A percentile compares a stretch with the other conserved stretches of the same genome.
phyloP scores from a whole-genome alignment of 164 flowering plant species.

The Stephania yunnanensis region DNA sequence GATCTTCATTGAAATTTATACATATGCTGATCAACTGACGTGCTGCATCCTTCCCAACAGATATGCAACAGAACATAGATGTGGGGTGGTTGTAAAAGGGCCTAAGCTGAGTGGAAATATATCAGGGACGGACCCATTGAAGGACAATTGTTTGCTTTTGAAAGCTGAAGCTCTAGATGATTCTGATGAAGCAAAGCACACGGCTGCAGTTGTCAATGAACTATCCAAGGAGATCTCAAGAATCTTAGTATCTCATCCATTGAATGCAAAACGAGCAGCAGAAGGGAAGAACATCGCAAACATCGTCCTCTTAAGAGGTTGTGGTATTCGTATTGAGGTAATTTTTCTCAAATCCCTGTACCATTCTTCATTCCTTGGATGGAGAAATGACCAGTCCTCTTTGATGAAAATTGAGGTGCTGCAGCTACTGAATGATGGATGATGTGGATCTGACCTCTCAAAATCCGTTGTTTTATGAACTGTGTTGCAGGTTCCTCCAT shows the following conservation, averaged over 20 bases:
- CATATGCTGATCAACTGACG: background rate
- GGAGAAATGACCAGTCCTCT: background rate
- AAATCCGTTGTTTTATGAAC: background rate
- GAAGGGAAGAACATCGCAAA: constrained; percentile 91
- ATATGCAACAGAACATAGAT: constrained; percentile 98
- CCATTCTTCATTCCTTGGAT: background rate
- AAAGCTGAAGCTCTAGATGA: constrained; percentile 79
- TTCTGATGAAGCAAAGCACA: constrained; percentile 79
- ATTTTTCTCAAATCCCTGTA: constrained; percentile 1
- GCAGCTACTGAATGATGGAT: background rate
- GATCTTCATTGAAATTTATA: background rate
- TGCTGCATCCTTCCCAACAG: constrained; percentile 11
- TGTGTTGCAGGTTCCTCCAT: constrained; percentile 67
- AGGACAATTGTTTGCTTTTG: constrained; percentile 82
- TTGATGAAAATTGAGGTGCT: background rate
- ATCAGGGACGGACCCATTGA: constrained; percentile 97
- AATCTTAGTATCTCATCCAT: constrained; percentile 72
- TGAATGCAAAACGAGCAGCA: constrained; percentile 65
- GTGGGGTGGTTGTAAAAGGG: constrained; percentile 98
- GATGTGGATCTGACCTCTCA: background rate
- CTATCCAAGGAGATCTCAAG: constrained; percentile 78
- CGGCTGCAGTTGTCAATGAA: constrained; percentile 87
- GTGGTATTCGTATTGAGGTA: constrained; percentile 98
- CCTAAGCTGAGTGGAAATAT: constrained; percentile 92
- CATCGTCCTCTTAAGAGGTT: constrained; percentile 88